Conservation (phyloP, 306 rosid genomes). For the Calophaca sinica region DNA sequence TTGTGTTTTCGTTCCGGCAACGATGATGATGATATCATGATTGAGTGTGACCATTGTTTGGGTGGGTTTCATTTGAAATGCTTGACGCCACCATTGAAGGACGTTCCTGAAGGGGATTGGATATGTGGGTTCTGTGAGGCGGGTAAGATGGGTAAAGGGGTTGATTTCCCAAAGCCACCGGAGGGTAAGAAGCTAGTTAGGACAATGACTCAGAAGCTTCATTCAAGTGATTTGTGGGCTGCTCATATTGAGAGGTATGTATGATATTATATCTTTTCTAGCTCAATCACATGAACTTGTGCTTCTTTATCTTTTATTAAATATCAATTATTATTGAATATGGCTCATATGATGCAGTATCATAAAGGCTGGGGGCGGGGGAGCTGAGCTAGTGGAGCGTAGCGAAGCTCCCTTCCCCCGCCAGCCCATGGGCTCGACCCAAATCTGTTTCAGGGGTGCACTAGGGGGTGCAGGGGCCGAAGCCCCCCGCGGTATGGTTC, state of each 20-base stretch:
- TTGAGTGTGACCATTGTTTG: constrained; percentile 91
- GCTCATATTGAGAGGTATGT: constrained; percentile 66
- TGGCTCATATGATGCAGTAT: too few species aligned
- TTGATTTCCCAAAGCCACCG: constrained; percentile 64
- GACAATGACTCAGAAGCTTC: constrained; percentile 87
- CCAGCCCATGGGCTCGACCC: too few species aligned
- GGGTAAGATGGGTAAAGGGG: constrained; percentile 65
- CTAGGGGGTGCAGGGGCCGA: too few species aligned
- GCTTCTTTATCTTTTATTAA: constrained; percentile 11
- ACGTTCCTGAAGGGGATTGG: constrained; percentile 91
- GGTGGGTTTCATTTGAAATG: constrained; percentile 90
- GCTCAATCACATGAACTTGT: not conserved
- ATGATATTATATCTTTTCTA: not conserved
- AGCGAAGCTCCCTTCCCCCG: too few species aligned
- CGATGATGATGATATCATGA: constrained; percentile 56
- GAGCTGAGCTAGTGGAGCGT: too few species aligned
- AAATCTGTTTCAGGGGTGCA: too few species aligned
- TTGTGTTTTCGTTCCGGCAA: constrained; percentile 71
- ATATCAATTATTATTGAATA: not conserved
- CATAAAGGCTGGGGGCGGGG: too few species aligned
- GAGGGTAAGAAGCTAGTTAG: constrained; percentile 69
- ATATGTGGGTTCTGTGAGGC: constrained; percentile 75
- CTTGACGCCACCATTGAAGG: constrained; percentile 76
- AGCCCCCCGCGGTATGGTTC: too few species aligned
- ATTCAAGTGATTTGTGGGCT: constrained; percentile 87